Evolutionary conservation across 2,329 filamentous ascomycete genomes (phyloP).

Genomic region (Trichoderma pleuroti): DNA sequence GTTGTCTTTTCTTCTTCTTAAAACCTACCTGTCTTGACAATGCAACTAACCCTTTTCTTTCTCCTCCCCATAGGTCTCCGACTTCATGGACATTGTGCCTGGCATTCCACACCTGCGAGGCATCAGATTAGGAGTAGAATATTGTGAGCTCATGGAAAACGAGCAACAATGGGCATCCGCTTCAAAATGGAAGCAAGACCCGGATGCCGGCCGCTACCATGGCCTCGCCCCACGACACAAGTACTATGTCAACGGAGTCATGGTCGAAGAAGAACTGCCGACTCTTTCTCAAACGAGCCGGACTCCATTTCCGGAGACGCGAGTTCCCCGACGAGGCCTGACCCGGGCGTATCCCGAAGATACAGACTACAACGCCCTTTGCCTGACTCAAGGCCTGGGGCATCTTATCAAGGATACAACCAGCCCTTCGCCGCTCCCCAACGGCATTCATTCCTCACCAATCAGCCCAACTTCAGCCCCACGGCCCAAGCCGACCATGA

Average conservation of each 20-base stretch:
- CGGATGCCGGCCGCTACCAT: constrained; percentile 48
- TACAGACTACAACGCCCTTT: constrained; percentile 54
- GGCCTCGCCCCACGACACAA: constrained; percentile 56
- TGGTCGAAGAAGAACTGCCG: constrained; percentile 51
- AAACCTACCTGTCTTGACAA: neutral
- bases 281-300: constrained; percentile 46
- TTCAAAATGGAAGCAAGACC: constrained; percentile 59
- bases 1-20: neutral
- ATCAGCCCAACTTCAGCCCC: constrained; percentile 35
- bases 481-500: constrained; percentile 28
- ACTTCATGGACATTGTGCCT: constrained; percentile 57
- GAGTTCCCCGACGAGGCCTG: constrained; percentile 54
- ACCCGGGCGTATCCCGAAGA: constrained; percentile 52
- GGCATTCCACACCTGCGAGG: constrained; percentile 56
- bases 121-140: constrained; percentile 54
- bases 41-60: neutral
- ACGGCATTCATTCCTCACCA: constrained; percentile 48
- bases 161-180: constrained; percentile 44
- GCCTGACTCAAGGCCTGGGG: constrained; percentile 54
- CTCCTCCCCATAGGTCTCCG: constrained; percentile 48
- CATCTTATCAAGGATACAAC: constrained; percentile 49
- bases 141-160: constrained; percentile 55
- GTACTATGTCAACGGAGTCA: constrained; percentile 55
- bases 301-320: constrained; percentile 52
- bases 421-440: constrained; percentile 41